Percentiles rank a stretch among this genome's conserved stretches.
These are phyloP conservation scores for Dissophora ornata DNA, from an alignment of 192 early-diverging fungal species.

Conservation along the genomic window DNA sequence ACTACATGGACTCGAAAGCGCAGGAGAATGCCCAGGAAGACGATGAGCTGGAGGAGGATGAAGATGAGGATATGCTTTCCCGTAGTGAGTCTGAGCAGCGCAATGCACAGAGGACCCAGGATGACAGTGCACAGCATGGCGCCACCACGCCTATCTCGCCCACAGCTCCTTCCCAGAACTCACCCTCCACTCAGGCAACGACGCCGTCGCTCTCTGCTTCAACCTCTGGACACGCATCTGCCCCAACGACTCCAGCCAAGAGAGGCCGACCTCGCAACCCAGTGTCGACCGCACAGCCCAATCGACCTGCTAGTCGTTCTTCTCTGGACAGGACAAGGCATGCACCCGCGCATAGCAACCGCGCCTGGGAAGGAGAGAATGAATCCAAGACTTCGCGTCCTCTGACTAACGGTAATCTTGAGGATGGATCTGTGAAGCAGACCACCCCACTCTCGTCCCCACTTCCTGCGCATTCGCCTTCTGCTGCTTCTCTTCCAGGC, in stretches of 20 bases:
- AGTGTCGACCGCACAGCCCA: background rate
- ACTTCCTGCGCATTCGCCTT: background rate
- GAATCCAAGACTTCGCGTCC: background rate
- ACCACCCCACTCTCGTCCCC: constrained; percentile 13
- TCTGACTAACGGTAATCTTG: background rate
- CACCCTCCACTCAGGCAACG: constrained; percentile 20
- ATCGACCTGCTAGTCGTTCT: constrained; percentile 11
- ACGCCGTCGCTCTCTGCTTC: constrained; percentile 17
- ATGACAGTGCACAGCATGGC: background rate
- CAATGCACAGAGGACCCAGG: background rate
- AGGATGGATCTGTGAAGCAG: background rate
- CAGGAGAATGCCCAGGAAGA: constrained; percentile 20
- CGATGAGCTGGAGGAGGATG: constrained; percentile 42
- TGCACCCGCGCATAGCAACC: too few species aligned
- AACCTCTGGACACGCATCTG: background rate
- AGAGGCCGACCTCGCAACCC: constrained; percentile 47
- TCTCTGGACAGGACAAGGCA: constrained; percentile 20
- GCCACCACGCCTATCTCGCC: constrained; percentile 11
- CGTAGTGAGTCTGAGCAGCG: constrained; percentile 36
- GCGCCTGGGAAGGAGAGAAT: background rate
- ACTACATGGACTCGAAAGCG: constrained; percentile 12
- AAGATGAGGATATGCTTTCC: constrained; percentile 32
- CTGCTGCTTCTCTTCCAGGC: too few species aligned
- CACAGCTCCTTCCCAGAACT: background rate
- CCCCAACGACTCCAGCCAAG: constrained; percentile 30